These are phyloP conservation scores for Luvunga scandens DNA, from an alignment of 345 rosid species.

Conservation along the genomic window DNA sequence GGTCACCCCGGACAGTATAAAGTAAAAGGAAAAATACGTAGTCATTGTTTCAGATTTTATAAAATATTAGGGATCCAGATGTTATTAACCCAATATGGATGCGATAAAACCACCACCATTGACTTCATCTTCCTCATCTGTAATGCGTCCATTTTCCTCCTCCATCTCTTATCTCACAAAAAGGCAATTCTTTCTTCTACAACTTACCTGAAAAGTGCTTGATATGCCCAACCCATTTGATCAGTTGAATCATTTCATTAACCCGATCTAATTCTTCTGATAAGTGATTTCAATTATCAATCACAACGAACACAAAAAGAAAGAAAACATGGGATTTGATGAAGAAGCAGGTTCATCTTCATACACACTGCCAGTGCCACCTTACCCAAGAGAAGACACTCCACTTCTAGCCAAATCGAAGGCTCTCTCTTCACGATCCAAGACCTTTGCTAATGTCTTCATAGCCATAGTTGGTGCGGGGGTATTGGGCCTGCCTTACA, in stretches of 20 bases:
- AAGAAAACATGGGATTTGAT: conserved; percentile 20
- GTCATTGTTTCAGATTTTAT: too few relatives aligned
- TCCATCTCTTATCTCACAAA: neutral
- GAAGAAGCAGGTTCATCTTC: conserved; percentile 42
- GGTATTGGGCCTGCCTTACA: conserved; percentile 69
- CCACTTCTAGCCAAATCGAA: conserved; percentile 31
- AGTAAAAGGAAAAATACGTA: neutral
- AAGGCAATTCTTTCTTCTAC: neutral
- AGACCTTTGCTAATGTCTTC: conserved; percentile 72
- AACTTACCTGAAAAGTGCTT: neutral
- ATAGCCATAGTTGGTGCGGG: conserved; percentile 78
- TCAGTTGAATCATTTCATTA: neutral
- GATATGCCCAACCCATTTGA: neutral
- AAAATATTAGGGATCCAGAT: neutral
- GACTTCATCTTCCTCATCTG: neutral
- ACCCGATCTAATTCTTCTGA: neutral
- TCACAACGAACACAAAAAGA: neutral
- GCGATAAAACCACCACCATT: neutral
- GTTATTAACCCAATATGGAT: neutral
- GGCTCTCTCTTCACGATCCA: conserved; percentile 48
- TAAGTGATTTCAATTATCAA: neutral
- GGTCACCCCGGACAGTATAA: neutral
- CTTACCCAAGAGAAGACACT: conserved; percentile 40
- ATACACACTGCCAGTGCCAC: conserved; percentile 22
- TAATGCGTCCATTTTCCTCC: neutral